These are phyloP conservation scores for Beauveria varroae DNA, from an alignment of 2,329 filamentous ascomycete genomes.

Conservation along the genomic window DNA sequence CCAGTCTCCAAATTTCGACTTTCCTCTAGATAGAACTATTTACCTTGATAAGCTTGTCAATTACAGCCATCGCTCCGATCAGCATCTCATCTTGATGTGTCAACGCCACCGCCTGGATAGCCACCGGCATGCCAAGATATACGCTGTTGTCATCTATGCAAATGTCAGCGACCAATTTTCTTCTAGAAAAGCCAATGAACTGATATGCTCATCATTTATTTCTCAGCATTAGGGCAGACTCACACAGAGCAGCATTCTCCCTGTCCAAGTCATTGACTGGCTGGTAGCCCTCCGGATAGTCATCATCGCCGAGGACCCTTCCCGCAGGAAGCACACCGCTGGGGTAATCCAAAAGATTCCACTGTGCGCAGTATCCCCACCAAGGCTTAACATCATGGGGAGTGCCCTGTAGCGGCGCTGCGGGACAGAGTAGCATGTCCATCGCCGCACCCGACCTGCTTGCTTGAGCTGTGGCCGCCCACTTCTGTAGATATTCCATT, in stretches of 20 bases:
- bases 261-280: conserved; percentile 13
- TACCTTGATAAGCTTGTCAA: conserved; percentile 7
- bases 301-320: conserved; percentile 12
- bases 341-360: conserved; percentile 61
- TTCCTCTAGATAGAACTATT: no score
- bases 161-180: not conserved
- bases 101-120: conserved; percentile 14
- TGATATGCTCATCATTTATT: not conserved
- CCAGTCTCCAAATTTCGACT: no score
- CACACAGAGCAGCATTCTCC: conserved; percentile 15
- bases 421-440: conserved; percentile 53
- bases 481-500: conserved; percentile 20
- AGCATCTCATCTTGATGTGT: conserved; percentile 16
- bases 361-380: conserved; percentile 57
- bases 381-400: conserved; percentile 29
- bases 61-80: conserved; percentile 14
- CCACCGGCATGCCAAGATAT: conserved; percentile 16
- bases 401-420: conserved; percentile 37
- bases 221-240: not conserved
- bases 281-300: conserved; percentile 12
- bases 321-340: conserved; percentile 19
- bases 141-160: conserved; percentile 11
- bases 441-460: conserved; percentile 20
- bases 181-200: not conserved
- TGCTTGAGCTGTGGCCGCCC: conserved; percentile 20